Evolutionary conservation across 2,329 filamentous ascomycete species (phyloP), one percentile per base, ranked within the genome.

Genomic region (Pseudogymnoascus sp.): DNA sequence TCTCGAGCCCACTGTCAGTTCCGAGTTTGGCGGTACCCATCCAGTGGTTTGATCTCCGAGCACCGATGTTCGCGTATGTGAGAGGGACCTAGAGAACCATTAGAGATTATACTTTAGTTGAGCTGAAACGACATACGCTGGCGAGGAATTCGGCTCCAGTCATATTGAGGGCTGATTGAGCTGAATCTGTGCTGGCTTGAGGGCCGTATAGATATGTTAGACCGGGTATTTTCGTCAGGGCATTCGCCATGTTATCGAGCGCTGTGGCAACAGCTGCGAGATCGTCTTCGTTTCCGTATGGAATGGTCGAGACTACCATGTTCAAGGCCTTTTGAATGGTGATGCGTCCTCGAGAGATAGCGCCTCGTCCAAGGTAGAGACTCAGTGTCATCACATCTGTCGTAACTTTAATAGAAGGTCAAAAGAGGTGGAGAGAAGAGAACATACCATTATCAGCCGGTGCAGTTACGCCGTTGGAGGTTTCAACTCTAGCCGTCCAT

Each of bases 401-500:
- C 15, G 5, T 50, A 50, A 11, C 15, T 50, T 50, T 50, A 31
- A 9, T 8, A 17, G 50, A 23, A 62, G 13, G n/a, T 61, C 38
- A n/a, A 61, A 21, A 15, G 33, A 44, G 53, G 35, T 15, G 36
- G 21, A 8, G 28, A 15, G 15, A 61, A 57, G 35, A 61, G n/a
- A 26, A 17, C 23, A 11, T 50, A 50, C 44, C 44, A 50, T 50
- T 50, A 28, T 50, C 44, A 28, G 6, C 4, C 9, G 44, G 44
- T 17, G 44, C 44, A 50, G 44, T 50, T 50, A 50, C 61, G 4
- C 67, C 66, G 13, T 64, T 61, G 1, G 70, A 69, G 1, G 70
- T 82, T 67, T 88, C 85, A 26, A 87, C 84, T 67, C 86, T 81
- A 47, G 85, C 81, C 9, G 86, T 88, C 79, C 83, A 89, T 71